phyloP scores from a whole-genome alignment of 768 basidiomycete species.

The Clitopilus passeckerianus region DNA sequence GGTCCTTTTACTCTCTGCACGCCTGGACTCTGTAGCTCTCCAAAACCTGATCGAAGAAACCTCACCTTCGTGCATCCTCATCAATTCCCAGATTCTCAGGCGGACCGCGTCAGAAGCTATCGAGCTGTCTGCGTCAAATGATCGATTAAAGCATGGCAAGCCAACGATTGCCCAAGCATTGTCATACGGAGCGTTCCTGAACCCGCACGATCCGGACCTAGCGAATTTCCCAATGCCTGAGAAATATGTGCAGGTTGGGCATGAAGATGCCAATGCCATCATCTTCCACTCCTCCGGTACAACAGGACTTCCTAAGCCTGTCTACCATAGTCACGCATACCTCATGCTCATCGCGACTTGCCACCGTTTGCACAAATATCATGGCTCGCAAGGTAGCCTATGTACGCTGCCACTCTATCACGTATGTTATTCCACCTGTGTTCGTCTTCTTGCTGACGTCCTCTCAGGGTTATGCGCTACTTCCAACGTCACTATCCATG shows the following conservation, averaged over 20 bases:
- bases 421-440: slow-evolving; percentile 15
- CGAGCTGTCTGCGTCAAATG: background rate
- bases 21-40: slow-evolving; percentile 28
- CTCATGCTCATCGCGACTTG: slow-evolving; percentile 27
- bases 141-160: slow-evolving; percentile 9
- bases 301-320: slow-evolving; percentile 43
- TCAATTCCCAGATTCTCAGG: slow-evolving; percentile 21
- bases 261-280: slow-evolving; percentile 29
- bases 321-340: slow-evolving; percentile 29
- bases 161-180: slow-evolving; percentile 12
- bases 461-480: slow-evolving; percentile 30
- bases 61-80: slow-evolving; percentile 21
- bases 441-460: background rate
- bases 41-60: slow-evolving; percentile 29
- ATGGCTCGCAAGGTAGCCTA: slow-evolving; percentile 18
- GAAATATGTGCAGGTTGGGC: slow-evolving; percentile 14
- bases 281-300: slow-evolving; percentile 48
- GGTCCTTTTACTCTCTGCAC: slow-evolving; percentile 31
- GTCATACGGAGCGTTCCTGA: slow-evolving; percentile 22
- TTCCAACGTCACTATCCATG: slow-evolving; percentile 28
- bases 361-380: slow-evolving; percentile 28
- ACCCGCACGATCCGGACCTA: slow-evolving; percentile 10
- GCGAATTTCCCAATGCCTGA: slow-evolving; percentile 15
- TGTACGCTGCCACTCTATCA: slow-evolving; percentile 32
- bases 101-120: slow-evolving; percentile 24